Conservation (phyloP, 371 early-diverging fungal species). For the Mortierella sp. region DNA sequence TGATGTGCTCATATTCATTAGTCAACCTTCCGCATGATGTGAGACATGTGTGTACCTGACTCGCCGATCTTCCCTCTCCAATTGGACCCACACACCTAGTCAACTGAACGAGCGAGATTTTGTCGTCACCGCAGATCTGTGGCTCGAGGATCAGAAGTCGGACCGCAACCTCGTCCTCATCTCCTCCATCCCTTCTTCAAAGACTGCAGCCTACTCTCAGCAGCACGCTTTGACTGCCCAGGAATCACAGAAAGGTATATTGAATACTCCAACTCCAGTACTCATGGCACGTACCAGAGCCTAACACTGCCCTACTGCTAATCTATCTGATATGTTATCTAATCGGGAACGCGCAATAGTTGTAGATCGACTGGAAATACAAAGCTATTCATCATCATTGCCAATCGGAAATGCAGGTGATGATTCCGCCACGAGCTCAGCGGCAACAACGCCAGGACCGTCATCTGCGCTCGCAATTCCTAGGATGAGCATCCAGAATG, state of each 20-base stretch:
- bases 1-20: background rate
- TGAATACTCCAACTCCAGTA: no score
- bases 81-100: constrained; percentile 1
- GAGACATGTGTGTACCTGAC: no score
- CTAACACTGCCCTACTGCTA: no score
- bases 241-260: constrained; percentile 22
- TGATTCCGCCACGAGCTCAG: background rate
- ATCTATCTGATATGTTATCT: no score
- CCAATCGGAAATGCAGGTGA: background rate
- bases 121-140: constrained; percentile 44
- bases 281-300: no score
- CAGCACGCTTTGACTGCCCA: constrained; percentile 11
- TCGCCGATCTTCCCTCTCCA: background rate
- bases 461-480: constrained; percentile 6
- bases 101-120: constrained; percentile 32
- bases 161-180: constrained; percentile 36
- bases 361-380: constrained; percentile 29
- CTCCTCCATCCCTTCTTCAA: constrained; percentile 36
- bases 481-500: constrained; percentile 5
- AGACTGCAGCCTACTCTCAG: constrained; percentile 25
- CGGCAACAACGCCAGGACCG: constrained; percentile 3
- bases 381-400: constrained; percentile 1
- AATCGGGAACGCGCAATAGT: constrained; percentile 3
- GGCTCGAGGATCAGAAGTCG: constrained; percentile 23
- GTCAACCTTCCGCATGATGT: no score